A percentile compares a stretch with the other conserved stretches of the same genome.
Evolutionary conservation across 2,329 filamentous ascomycete species (phyloP).

Genomic region (Fusarium concolor): DNA sequence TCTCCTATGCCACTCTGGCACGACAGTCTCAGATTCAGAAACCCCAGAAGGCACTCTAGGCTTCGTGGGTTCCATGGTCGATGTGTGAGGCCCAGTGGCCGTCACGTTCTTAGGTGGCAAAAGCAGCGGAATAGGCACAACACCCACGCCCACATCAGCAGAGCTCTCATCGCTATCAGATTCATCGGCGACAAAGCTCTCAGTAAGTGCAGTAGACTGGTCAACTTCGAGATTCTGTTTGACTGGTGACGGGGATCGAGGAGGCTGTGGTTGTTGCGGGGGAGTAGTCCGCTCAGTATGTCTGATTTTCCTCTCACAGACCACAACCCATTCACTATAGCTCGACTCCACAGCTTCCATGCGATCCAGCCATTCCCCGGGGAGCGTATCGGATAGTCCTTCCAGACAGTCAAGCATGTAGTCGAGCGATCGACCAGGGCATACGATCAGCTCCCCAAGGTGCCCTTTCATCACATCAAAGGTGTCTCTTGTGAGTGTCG

Average conservation of each 20-base stretch:
- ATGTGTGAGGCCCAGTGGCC: neutral
- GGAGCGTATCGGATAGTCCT: constrained; percentile 83
- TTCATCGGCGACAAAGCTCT: constrained; percentile 24
- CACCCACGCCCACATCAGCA: constrained; percentile 18
- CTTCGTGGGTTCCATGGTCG: constrained; percentile 18
- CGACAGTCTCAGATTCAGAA: constrained; percentile 43
- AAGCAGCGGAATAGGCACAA: constrained; percentile 40
- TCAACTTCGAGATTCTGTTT: constrained; percentile 24
- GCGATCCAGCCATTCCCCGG: constrained; percentile 86
- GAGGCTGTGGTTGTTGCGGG: constrained; percentile 18
- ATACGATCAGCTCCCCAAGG: constrained; percentile 75
- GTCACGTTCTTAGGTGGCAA: constrained; percentile 32
- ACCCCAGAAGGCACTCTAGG: constrained; percentile 37
- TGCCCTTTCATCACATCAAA: constrained; percentile 70
- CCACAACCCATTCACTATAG: constrained; percentile 83
- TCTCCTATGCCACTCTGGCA: constrained; percentile 30
- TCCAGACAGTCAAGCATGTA: constrained; percentile 89
- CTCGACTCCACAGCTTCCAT: constrained; percentile 83
- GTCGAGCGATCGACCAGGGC: constrained; percentile 80
- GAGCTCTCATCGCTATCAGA: constrained; percentile 35
- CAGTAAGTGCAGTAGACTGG: constrained; percentile 13
- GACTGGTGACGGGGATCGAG: constrained; percentile 40
- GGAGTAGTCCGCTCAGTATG: constrained; percentile 67
- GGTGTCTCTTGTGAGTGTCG: constrained; percentile 56
- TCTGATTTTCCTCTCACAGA: constrained; percentile 79